phyloP scores from a whole-genome alignment of 1,284 basidiomycete genomes.

The Irpex lacteus region DNA sequence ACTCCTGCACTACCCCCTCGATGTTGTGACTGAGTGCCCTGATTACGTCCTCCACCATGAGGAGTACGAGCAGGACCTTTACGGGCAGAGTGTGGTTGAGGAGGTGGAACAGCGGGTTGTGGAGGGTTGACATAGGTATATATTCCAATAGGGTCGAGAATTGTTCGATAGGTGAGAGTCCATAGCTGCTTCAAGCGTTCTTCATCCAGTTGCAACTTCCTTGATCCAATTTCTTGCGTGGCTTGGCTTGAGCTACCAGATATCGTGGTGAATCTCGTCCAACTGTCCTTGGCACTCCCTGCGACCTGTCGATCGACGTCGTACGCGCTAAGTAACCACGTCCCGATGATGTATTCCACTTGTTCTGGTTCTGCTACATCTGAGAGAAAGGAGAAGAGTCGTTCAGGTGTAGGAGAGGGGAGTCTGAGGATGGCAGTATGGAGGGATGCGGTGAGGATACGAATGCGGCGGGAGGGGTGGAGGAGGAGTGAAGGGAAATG shows the following conservation, averaged over 20 bases:
- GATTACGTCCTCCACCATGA: background rate
- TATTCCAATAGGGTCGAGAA: slow-evolving; percentile 66
- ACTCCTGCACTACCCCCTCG: too few species aligned
- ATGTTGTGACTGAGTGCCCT: background rate
- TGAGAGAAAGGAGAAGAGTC: slow-evolving; percentile 56
- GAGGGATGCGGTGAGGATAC: slow-evolving; percentile 65
- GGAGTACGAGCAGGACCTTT: slow-evolving; percentile 32
- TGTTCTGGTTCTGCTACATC: slow-evolving; percentile 57
- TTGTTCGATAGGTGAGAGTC: slow-evolving; percentile 50
- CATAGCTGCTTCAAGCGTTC: slow-evolving; percentile 31
- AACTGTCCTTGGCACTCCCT: slow-evolving; percentile 47
- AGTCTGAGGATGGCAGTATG: slow-evolving; percentile 70
- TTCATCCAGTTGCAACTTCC: background rate
- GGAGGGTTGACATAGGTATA: slow-evolving; percentile 71
- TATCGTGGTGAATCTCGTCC: slow-evolving; percentile 34
- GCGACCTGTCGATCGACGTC: slow-evolving; percentile 73
- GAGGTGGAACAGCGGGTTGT: slow-evolving; percentile 33
- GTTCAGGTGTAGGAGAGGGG: slow-evolving; percentile 38
- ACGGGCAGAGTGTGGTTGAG: slow-evolving; percentile 25
- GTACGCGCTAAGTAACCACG: slow-evolving; percentile 75
- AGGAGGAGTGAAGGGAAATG: slow-evolving; percentile 82
- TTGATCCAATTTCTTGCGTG: background rate
- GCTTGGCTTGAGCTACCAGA: background rate
- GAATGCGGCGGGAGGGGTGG: slow-evolving; percentile 79
- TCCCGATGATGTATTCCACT: slow-evolving; percentile 71